Conservation (phyloP, 1,284 basidiomycete species). For the Apiotrichum brassicae region DNA sequence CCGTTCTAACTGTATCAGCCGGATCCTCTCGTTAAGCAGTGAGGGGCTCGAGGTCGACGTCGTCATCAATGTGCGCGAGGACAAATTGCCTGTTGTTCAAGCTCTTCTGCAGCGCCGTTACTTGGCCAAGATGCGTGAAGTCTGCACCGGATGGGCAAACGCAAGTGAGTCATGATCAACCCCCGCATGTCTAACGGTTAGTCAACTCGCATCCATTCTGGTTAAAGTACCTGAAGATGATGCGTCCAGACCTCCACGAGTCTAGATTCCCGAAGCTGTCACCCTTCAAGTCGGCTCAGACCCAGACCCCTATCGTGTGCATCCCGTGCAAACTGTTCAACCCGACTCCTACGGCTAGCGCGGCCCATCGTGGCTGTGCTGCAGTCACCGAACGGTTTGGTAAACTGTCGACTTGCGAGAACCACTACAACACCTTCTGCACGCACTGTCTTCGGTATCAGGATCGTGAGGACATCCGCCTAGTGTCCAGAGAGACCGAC, state of each 20-base stretch:
- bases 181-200: conserved; percentile 3
- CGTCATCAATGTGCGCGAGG: not conserved
- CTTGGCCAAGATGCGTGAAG: conserved; percentile 17
- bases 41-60: not conserved
- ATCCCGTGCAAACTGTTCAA: conserved; percentile 7
- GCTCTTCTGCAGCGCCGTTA: conserved; percentile 13
- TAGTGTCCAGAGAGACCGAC: not conserved
- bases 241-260: conserved; percentile 5
- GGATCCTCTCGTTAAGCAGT: not conserved
- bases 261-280: not conserved
- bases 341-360: not conserved
- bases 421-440: conserved; percentile 19
- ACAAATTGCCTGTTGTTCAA: not conserved
- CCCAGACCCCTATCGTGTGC: conserved; percentile 4
- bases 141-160: conserved; percentile 20
- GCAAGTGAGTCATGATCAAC: conserved; percentile 17
- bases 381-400: conserved; percentile 16
- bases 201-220: conserved; percentile 32
- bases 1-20: not conserved
- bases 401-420: conserved; percentile 18
- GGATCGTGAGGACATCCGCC: conserved; percentile 4
- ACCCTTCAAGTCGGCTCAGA: conserved; percentile 2
- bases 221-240: conserved; percentile 11
- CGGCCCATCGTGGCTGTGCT: not conserved
- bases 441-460: conserved; percentile 16